Evolutionary conservation across 306 rosid species (phyloP), one percentile per base, ranked within the genome.

Genomic region (Lotus japonicus): DNA sequence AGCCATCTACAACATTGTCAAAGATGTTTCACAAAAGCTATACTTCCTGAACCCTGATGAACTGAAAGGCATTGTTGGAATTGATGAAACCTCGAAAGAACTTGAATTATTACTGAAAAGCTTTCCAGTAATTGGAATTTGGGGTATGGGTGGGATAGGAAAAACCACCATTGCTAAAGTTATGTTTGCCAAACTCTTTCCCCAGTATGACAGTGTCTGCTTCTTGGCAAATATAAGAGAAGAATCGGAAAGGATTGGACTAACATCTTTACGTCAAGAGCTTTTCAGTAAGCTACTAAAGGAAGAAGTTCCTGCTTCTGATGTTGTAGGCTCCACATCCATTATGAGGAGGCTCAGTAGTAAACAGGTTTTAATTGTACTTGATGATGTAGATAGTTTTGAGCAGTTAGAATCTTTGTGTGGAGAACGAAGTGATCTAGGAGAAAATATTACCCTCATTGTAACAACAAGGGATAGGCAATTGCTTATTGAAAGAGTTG

Each of bases 121-220:
- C 36, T 31, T 9, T 18, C 11, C 7, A 21, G 35, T 21, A 16
- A 42, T 80, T 28, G 74, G 77, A 64, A 70, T 80, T 11, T 80
- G 73, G 80, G 84, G 84, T 3, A 52, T 73, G 67, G 55, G 74
- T 13, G 80, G 83, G 5, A 62, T 79, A 1, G 83, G 83, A 0
- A 79, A 71, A 19, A 66, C 79, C 14, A 79, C 83, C 3, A 28
- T 58, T 5, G 75, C 79, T 9, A 62, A 15, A n/a, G 39, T 2
- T 8, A 1, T 59, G 21, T 72, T 51, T 52, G 18, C 19, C 50
- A 66, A 59, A 33, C 21, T 5, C 63, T 59, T 10, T 52, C 13
- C 48, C 8, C 21, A 35, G 4, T 78, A 51, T 44, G 79, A 78
- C 8, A 28, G 15, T 44, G 11, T 9, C 0, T 59, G 82, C 35